Base-by-base conservation (phyloP, 306 rosid species). In the Rosa chinensis region DNA sequence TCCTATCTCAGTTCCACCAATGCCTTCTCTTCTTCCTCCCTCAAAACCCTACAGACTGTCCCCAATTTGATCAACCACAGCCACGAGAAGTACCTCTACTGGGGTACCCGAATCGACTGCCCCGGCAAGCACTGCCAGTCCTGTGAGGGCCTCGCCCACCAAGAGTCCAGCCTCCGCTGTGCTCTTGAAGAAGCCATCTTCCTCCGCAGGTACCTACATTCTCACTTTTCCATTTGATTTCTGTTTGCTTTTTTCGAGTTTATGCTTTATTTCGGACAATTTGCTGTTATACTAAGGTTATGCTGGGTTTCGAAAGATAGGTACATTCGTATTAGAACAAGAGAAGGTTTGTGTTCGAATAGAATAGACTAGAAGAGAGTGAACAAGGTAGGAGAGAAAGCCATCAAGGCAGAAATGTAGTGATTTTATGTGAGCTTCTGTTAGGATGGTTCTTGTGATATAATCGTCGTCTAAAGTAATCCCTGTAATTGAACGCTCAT, bases 91-190 rank as follows among this genome's bases (percentile, higher is more conserved):
- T 95, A 90, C 67, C 83, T 95, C 42, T 95, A 95, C 61, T 93
- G 99, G 99, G 99, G 98, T 10, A 67, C 37, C 58, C 83, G 91
- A 84, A 88, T 95, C 74, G 99, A 95, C 80, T 95, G 99, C 82
- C 99, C 99, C 0, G 99, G 98, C 9, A 95, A 93, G 73, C 99
- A 95, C 59, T 93, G 98, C 66, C 84, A 86, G 2, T 82, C 96
- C 21, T 95, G 98, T 25, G 98, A 87, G 75, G 99, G 99, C 49
- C 86, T 95, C 76, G 99, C 97, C 66, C 98, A 95, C 83, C 98
- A 95, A 79, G 99, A 95, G 72, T 93, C 99, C 21, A 95, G 99
- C 88, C 97, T 95, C 81, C 80, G 99, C 76, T 91, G 99, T 45
- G 99, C 97, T 63, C 94, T 95, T 4, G 97, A 93, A 83, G 99